Conservation (phyloP, 2,329 filamentous ascomycete genomes). For the Monilinia aucupariae region DNA sequence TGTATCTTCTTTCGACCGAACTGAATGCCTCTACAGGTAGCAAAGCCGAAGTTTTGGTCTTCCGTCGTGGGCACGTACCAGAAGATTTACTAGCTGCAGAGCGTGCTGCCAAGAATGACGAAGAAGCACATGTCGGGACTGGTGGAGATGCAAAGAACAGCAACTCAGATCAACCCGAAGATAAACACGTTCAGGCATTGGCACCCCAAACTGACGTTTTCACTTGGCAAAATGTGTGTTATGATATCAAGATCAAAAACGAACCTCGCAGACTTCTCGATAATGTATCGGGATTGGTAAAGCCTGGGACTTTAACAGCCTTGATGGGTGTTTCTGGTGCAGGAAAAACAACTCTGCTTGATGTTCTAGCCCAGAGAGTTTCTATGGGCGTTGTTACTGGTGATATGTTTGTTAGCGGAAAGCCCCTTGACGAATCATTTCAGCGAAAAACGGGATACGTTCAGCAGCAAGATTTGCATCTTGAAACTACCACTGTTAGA, state of each 20-base stretch:
- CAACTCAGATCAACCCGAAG: slow-evolving; percentile 22
- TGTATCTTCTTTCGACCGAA: slow-evolving; percentile 61
- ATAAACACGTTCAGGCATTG: slow-evolving; percentile 29
- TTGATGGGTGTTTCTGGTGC: slow-evolving; percentile 71
- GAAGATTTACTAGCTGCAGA: slow-evolving; percentile 39
- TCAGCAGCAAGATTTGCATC: slow-evolving; percentile 87
- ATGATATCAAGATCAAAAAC: slow-evolving; percentile 66
- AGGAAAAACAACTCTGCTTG: slow-evolving; percentile 79
- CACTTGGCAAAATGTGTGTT: slow-evolving; percentile 49
- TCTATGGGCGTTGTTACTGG: slow-evolving; percentile 87
- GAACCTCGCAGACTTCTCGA: slow-evolving; percentile 61
- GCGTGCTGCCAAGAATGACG: slow-evolving; percentile 30
- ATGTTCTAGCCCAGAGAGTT: slow-evolving; percentile 73
- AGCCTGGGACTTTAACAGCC: slow-evolving; percentile 64
- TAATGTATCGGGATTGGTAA: slow-evolving; percentile 68
- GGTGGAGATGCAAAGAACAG: slow-evolving; percentile 19
- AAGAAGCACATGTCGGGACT: slow-evolving; percentile 21
- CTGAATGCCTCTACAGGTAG: slow-evolving; percentile 60
- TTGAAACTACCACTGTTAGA: slow-evolving; percentile 71
- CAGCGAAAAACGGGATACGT: slow-evolving; percentile 91
- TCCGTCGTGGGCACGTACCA: slow-evolving; percentile 53
- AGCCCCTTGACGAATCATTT: slow-evolving; percentile 55
- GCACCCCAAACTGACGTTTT: slow-evolving; percentile 33
- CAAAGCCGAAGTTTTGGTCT: slow-evolving; percentile 71
- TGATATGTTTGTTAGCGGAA: slow-evolving; percentile 54